phyloP scores from a whole-genome alignment of 345 rosid species.

The Citrus hindsii region DNA sequence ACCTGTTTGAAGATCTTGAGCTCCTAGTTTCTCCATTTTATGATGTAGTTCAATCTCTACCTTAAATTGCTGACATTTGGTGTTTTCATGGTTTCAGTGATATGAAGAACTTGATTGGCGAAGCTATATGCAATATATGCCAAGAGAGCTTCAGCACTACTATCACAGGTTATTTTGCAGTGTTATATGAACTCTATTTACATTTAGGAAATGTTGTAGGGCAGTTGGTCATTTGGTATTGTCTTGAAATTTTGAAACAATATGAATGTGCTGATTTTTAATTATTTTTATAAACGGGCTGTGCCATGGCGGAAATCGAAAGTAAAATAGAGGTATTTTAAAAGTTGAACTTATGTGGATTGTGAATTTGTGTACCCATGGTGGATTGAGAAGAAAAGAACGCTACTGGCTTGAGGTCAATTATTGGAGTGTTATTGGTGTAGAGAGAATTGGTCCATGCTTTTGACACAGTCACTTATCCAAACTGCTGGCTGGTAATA shows the following conservation, averaged over 20 bases:
- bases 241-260: neutral
- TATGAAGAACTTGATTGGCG: slow-evolving; percentile 84
- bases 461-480: neutral
- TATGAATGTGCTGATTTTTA: neutral
- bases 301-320: neutral
- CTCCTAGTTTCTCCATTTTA: neutral
- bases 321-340: neutral
- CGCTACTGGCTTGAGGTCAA: neutral
- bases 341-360: too few relatives aligned
- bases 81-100: slow-evolving; percentile 46
- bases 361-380: neutral
- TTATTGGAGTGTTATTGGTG: neutral
- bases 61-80: neutral
- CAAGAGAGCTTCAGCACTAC: slow-evolving; percentile 84
- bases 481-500: neutral
- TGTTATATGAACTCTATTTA: neutral
- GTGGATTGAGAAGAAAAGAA: neutral
- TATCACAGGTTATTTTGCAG: slow-evolving; percentile 65
- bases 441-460: neutral
- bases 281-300: neutral
- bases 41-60: neutral
- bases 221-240: neutral
- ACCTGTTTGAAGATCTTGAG: neutral
- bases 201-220: neutral
- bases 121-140: slow-evolving; percentile 77